A percentile compares a stretch with the other conserved stretches of the same genome.
Conservation (phyloP, 495 filamentous ascomycete species). For the Letharia lupina region DNA sequence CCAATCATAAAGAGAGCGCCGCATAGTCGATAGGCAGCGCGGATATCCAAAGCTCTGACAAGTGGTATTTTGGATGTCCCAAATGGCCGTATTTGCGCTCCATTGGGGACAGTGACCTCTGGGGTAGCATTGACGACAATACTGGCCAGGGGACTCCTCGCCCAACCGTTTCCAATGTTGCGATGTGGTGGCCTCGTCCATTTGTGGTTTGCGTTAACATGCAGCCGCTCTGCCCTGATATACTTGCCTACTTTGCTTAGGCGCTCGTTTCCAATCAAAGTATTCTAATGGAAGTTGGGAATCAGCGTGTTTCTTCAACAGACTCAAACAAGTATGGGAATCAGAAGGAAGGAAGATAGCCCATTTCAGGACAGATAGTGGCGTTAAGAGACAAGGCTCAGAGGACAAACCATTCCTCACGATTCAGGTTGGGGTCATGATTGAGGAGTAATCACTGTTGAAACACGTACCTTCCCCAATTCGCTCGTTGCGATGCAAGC, state of each 20-base stretch:
- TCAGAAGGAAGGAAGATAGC: neutral
- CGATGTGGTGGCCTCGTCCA: neutral
- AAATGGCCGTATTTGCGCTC: neutral
- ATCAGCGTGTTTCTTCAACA: neutral
- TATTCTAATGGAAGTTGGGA: neutral
- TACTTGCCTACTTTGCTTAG: conserved; percentile 1
- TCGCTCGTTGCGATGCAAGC: conserved; percentile 16
- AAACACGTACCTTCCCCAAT: neutral
- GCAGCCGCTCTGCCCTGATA: conserved; percentile 6
- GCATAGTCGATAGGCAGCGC: conserved; percentile 10
- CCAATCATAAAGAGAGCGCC: conserved; percentile 27
- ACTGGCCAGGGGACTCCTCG: neutral
- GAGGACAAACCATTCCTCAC: neutral
- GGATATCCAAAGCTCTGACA: neutral
- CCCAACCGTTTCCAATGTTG: neutral
- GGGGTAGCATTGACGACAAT: conserved; percentile 7
- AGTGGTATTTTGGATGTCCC: neutral
- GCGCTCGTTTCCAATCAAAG: neutral
- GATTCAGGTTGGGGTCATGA: neutral
- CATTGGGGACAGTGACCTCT: neutral
- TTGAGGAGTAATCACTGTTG: too few species aligned
- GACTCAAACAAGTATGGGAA: neutral
- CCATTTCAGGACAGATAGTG: neutral
- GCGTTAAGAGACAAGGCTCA: neutral
- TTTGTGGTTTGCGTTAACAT: neutral